Conservation (phyloP, 306 rosid genomes). For the Cercis canadensis region DNA sequence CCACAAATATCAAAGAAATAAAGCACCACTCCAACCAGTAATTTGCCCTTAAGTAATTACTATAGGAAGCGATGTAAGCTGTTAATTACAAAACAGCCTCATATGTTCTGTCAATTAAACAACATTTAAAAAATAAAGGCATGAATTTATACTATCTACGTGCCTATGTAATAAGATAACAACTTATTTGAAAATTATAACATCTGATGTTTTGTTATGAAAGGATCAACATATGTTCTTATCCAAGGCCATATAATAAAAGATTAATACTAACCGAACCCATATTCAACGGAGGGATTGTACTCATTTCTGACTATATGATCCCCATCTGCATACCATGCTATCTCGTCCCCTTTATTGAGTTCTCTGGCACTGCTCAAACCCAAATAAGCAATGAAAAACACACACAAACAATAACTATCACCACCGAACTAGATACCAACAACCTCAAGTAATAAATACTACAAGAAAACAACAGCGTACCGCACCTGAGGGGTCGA, state of each 20-base stretch:
- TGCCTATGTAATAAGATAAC: neutral
- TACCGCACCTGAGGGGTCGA: conserved; percentile 77
- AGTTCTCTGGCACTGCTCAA: conserved; percentile 72
- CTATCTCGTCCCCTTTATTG: conserved; percentile 82
- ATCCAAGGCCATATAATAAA: neutral
- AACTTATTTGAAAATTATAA: no score
- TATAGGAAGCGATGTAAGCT: neutral
- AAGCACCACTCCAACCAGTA: conserved; percentile 19
- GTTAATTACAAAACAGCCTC: neutral
- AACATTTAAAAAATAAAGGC: neutral
- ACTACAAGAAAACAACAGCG: neutral
- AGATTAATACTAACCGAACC: conserved; percentile 64
- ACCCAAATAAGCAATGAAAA: neutral
- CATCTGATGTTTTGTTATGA: no score
- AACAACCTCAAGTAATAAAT: conserved; percentile 2
- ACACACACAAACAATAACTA: neutral
- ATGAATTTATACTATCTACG: neutral
- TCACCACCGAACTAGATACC: neutral
- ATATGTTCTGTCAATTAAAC: neutral
- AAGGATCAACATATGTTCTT: neutral
- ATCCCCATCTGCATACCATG: conserved; percentile 93
- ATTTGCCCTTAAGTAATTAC: neutral
- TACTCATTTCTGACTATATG: conserved; percentile 67
- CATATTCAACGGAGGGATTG: conserved; percentile 70
- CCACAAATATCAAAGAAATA: neutral